Evolutionary conservation across 2,329 filamentous ascomycete genomes (phyloP), one percentile per base, ranked within the genome.

Genomic region (Ceratocystis colombiana): DNA sequence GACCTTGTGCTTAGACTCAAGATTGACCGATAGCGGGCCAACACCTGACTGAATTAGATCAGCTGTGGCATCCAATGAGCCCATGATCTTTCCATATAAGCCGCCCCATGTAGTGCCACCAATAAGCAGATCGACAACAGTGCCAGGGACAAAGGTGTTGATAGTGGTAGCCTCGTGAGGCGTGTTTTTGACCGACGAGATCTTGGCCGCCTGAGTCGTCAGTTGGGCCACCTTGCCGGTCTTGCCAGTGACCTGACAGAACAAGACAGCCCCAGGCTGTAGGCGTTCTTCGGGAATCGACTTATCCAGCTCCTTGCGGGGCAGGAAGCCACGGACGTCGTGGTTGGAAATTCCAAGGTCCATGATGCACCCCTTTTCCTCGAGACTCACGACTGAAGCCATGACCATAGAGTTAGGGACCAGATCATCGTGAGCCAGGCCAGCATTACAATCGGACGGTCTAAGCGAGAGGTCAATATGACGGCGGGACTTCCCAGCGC

Each of bases 281-380:
- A 96, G 79, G 63, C 83, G 82, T 17, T 86, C 81, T 69, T 89
- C 81, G 4, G 86, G 78, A 20, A 88, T 78, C 57, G 79, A 80
- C 37, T 82, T 74, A 62, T 89, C 88, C 20, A 96, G 78, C 73
- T 96, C 91, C 72, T 88, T 90, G 68, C 88, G 88, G 4, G 90
- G 84, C 72, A 99, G 80, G 76, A 99, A 99, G 2, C 89, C 94
- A 69, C 86, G 87, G 64, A 92, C 74, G 46, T 84, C 81, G 41
- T 81, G 77, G 64, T 85, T 84, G 45, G 85, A 80, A 5, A 97
- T 79, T 20, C 90, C 90, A 46, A 97, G 77, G 71, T 96, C 90
- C 90, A 99, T 96, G 66, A 97, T 84, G 67, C 94, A 82, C 69
- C 94, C 94, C 72, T 96, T 92, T 71, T 99, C 95, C 75, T 99